Conservation (phyloP, 108 stramenopile species). For the Conticribra weissflogii region DNA sequence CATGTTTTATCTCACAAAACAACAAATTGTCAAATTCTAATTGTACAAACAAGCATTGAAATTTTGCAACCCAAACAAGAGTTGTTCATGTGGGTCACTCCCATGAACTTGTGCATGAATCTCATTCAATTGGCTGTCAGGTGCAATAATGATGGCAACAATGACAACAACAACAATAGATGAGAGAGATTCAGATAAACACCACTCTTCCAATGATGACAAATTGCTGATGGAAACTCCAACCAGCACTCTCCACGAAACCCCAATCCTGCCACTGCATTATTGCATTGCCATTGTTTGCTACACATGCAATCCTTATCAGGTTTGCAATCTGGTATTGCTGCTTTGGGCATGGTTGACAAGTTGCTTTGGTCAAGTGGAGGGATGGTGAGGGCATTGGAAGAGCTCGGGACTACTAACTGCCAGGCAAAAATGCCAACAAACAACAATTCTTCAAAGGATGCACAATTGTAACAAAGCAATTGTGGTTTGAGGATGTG, state of each 20-base stretch:
- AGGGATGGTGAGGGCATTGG: slow-evolving; percentile 73
- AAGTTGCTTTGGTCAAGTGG: slow-evolving; percentile 74
- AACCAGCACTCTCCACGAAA: slow-evolving; percentile 65
- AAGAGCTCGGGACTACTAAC: no score
- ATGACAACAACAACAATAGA: slow-evolving; percentile 6
- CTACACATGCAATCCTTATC: slow-evolving; percentile 74
- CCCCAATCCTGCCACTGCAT: slow-evolving; percentile 64
- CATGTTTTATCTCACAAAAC: slow-evolving; percentile 1
- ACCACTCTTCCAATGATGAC: background rate
- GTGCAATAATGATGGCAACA: slow-evolving; percentile 12
- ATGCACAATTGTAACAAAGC: slow-evolving; percentile 8
- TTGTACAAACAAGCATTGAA: slow-evolving; percentile 84
- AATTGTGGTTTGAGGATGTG: slow-evolving; percentile 32
- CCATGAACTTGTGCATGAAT: slow-evolving; percentile 91
- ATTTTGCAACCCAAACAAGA: slow-evolving; percentile 84
- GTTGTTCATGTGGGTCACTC: slow-evolving; percentile 84
- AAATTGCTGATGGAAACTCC: slow-evolving; percentile 53
- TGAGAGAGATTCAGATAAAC: background rate
- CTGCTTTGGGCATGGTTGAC: slow-evolving; percentile 79
- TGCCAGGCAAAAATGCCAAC: slow-evolving; percentile 9
- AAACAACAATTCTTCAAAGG: slow-evolving; percentile 2
- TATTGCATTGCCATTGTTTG: slow-evolving; percentile 84
- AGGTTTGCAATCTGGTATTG: slow-evolving; percentile 73
- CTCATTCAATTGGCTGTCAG: slow-evolving; percentile 77
- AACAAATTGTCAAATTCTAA: slow-evolving; percentile 66